Conservation (phyloP, 495 filamentous ascomycete genomes). For the Physcia stellaris region DNA sequence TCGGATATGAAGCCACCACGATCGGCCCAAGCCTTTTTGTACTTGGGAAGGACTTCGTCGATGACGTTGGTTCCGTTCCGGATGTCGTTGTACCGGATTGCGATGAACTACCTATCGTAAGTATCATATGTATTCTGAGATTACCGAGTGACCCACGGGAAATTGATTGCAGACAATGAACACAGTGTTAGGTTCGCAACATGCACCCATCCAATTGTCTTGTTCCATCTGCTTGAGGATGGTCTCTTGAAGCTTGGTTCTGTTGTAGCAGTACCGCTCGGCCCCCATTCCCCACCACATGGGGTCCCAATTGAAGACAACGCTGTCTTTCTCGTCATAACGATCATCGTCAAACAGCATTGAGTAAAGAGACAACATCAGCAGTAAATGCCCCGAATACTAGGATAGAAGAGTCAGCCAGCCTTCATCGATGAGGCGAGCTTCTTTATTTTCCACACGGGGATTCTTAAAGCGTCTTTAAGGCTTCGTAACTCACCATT, state of each 20-base stretch:
- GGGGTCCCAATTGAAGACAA: conserved; percentile 22
- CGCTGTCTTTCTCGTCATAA: conserved; percentile 16
- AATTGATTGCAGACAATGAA: conserved; percentile 28
- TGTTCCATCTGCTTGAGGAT: conserved; percentile 24
- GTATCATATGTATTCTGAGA: neutral
- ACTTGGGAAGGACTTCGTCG: conserved; percentile 17
- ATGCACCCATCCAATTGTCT: conserved; percentile 18
- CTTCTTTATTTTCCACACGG: neutral
- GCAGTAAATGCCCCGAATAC: conserved; percentile 21
- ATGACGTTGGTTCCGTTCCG: conserved; percentile 16
- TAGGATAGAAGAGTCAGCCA: conserved; percentile 3
- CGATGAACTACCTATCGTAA: conserved; percentile 17
- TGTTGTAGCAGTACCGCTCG: conserved; percentile 20
- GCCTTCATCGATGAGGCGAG: neutral
- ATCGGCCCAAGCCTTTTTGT: conserved; percentile 16
- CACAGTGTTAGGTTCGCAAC: conserved; percentile 25
- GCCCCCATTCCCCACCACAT: conserved; percentile 24
- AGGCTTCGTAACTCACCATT: conserved; percentile 11
- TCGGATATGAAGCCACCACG: conserved; percentile 11
- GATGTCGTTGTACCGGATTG: conserved; percentile 21
- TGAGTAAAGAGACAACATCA: conserved; percentile 24
- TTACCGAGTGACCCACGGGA: conserved; percentile 13
- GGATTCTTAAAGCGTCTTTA: neutral
- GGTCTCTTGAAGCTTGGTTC: conserved; percentile 15
- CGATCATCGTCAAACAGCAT: conserved; percentile 27